phyloP scores from a whole-genome alignment of 805 yeast species.

The Crinitomyces ghanaensis region DNA sequence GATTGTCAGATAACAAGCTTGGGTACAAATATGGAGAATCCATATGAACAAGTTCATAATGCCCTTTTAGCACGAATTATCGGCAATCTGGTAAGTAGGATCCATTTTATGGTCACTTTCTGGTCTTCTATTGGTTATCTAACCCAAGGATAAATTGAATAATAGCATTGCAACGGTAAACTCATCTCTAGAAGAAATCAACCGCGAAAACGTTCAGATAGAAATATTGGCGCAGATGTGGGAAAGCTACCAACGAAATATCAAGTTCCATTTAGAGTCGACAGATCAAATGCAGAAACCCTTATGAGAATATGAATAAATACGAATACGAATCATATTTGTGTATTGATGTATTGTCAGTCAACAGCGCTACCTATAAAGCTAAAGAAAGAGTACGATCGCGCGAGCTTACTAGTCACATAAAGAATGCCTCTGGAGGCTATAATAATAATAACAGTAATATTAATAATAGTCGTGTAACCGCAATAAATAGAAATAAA shows the following conservation, averaged over 20 bases:
- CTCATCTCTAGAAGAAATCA: constrained; percentile 44
- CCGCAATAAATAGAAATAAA: not conserved
- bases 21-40: constrained; percentile 71
- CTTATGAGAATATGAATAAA: constrained; percentile 3
- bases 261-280: constrained; percentile 58
- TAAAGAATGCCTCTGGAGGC: too few relatives aligned
- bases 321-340: not conserved
- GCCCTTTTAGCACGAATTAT: constrained; percentile 68
- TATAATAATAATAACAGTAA: not conserved
- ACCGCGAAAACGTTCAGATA: constrained; percentile 53
- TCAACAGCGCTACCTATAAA: too few relatives aligned
- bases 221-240: constrained; percentile 69
- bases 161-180: constrained; percentile 59
- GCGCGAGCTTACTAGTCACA: too few relatives aligned
- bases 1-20: too few relatives aligned
- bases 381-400: too few relatives aligned
- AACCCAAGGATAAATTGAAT: constrained; percentile 49
- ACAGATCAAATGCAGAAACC: constrained; percentile 36
- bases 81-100: constrained; percentile 51
- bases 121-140: not conserved
- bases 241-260: constrained; percentile 62
- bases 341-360: too few relatives aligned
- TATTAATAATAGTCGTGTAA: not conserved
- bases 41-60: constrained; percentile 72
- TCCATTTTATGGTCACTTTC: not conserved